Conservation (phyloP, 2,329 filamentous ascomycete species). For the Dryadomyces sulphureus region DNA sequence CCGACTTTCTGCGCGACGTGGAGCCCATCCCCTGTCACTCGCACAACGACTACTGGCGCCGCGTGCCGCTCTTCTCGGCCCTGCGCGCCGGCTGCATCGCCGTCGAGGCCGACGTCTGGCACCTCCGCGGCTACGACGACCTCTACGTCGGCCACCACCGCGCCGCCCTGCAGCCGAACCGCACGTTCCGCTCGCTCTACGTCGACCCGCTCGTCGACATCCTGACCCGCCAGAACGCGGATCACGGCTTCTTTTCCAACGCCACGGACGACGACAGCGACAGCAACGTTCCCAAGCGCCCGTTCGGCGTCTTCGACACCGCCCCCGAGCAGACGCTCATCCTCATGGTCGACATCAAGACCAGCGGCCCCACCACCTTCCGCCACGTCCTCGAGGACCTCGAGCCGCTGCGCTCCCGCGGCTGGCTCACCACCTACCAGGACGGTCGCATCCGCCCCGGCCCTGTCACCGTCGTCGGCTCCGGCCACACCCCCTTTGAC, state of each 20-base stretch:
- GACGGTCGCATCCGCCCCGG: conserved; percentile 34
- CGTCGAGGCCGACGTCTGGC: conserved; percentile 56
- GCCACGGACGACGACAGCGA: conserved; percentile 17
- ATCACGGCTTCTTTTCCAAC: conserved; percentile 16
- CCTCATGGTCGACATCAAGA: conserved; percentile 59
- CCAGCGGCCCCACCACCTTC: conserved; percentile 34
- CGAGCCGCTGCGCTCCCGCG: conserved; percentile 39
- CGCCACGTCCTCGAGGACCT: conserved; percentile 38
- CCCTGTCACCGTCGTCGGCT: conserved; percentile 54
- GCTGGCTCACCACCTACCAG: conserved; percentile 41
- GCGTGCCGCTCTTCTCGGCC: conserved; percentile 48
- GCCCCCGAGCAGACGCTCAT: conserved; percentile 38
- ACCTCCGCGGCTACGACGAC: conserved; percentile 10
- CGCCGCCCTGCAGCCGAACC: conserved; percentile 34
- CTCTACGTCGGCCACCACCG: conserved; percentile 42
- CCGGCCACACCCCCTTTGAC: conserved; percentile 48
- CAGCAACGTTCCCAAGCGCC: conserved; percentile 20
- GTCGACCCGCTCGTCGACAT: conserved; percentile 47
- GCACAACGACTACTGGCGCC: conserved; percentile 58
- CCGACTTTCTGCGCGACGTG: conserved; percentile 33
- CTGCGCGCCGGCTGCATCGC: conserved; percentile 42
- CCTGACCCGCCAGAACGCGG: conserved; percentile 31
- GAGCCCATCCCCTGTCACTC: conserved; percentile 29
- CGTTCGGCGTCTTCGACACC: conserved; percentile 41
- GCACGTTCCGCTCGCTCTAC: conserved; percentile 49